Base-by-base conservation (phyloP, 352 stramenopile genomes). In the Globisporangium polare region DNA sequence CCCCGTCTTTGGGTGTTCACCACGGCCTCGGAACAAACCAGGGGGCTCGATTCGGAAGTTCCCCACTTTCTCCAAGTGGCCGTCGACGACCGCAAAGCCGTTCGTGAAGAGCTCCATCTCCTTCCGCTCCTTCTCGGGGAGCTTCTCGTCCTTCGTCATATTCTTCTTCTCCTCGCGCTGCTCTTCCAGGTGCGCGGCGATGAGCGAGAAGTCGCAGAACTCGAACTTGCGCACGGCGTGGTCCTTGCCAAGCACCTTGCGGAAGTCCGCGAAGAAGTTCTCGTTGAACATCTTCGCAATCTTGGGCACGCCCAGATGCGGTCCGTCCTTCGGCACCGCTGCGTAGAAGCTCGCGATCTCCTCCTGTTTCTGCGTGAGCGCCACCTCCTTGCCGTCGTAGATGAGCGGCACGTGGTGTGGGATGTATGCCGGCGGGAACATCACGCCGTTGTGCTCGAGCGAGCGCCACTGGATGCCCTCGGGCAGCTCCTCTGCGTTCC, bases 1-100 rank as follows among this genome's bases (percentile, higher is more conserved):
- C 39, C 98, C 98, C 62, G 98, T 99, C 82, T 99, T 99, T 0
- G 98, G 98, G 77, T 99, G 98, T 60, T 99, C 95, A 26, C 98
- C 98, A 45, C 97, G 90, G 15, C 98, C 98, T 24, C 98, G 91
- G 74, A 99, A 99, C 12, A 99, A 72, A 26, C 95, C 96, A 6
- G 98, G 98, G 9, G 97, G 98, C 80, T 99, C 98, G 61, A 99
- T 96, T 39, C 88, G 94, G 68, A 97, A 98, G 72, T 98, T 99
- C 41, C 96, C 95, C 2, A 98, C 92, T 63, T 99, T 99, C 77
- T 99, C 96, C 60, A 99, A 77, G 67, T 99, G 97, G 17, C 92
- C 96, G 77, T 99, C 97, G 9, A 99, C 95, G 53, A 99, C 85
- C 10, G 95, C 83, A 67, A 98, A 99, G 29, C 97, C 97, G 76